Base-by-base conservation (phyloP, 2,329 filamentous ascomycete genomes). In the Diplodia intermedia region DNA sequence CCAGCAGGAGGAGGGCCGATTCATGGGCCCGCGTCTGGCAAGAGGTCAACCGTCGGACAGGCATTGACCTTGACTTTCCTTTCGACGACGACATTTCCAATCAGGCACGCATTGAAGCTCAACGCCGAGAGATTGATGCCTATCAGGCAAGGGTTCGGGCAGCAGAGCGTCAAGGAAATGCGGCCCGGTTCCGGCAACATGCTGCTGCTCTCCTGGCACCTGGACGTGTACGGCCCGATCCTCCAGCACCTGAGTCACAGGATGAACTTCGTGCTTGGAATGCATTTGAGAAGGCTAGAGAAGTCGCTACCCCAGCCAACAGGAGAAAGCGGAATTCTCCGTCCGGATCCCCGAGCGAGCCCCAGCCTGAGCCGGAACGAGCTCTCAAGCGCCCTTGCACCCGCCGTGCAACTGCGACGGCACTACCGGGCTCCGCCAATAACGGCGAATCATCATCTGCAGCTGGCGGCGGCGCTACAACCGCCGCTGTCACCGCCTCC, bases 241-340 rank as follows among this genome's bases (percentile, higher is more conserved):
- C 80, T 18, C 86, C 86, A 40, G 86, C 88, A 52, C 87, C 88
- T 47, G 91, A 96, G 78, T 91, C 90, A 8, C 82, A 89, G 52
- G 93, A 97, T 72, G 93, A 97, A 78, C 85, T 90, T 66, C 86
- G 89, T 68, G 93, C 94, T 4, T 97, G 94, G 95, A 92, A 93
- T 70, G 93, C 91, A 23, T 90, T 98, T 70, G 94, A 97, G 72
- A 91, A 90, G 77, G 93, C 92, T 53, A 87, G 92, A 71, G 90
- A 94, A 69, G 70, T 38, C 29, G 67, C 84, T 26, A 77, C 81
- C 55, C 77, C 80, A 33, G 79, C 86, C 52, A 84, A 82, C 70
- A 82, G 83, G 63, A 88, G 91, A 69, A 93, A 97, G 81, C 88
- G 93, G 65, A 95, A 93, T 75, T 96, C 93, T 3, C 83, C 86